These are phyloP conservation scores for Phytophthora agathidicida DNA, from an alignment of 352 stramenopile genomes.

Conservation along the genomic window DNA sequence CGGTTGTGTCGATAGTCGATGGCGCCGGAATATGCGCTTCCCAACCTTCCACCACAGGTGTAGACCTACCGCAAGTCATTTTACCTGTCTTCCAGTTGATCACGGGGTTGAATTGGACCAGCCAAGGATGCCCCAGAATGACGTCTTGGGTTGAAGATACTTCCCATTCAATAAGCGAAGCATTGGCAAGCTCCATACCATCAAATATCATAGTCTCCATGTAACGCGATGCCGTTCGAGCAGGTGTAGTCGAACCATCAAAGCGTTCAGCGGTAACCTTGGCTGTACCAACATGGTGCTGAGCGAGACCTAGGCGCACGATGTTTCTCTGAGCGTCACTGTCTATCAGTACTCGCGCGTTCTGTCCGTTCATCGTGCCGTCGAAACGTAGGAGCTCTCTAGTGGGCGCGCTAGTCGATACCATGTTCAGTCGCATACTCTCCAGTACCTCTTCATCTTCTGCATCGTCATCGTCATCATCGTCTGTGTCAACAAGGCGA, in stretches of 20 bases:
- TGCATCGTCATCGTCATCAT: background rate
- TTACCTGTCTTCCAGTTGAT: background rate
- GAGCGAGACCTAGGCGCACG: constrained; percentile 2
- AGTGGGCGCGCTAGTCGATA: background rate
- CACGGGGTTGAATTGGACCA: background rate
- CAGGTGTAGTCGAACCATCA: constrained; percentile 1
- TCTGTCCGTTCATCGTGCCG: background rate
- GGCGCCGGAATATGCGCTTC: too few species aligned
- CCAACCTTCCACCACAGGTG: background rate
- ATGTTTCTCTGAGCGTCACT: constrained; percentile 6
- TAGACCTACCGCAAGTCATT: background rate
- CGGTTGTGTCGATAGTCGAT: too few species aligned
- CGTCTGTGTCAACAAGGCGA: background rate
- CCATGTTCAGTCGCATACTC: background rate
- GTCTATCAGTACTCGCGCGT: constrained; percentile 4
- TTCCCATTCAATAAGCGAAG: background rate
- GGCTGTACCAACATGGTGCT: background rate
- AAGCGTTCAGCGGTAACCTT: constrained; percentile 6
- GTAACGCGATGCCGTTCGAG: background rate
- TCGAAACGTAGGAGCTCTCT: background rate
- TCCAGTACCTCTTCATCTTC: background rate
- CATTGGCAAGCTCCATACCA: background rate
- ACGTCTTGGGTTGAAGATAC: constrained; percentile 1
- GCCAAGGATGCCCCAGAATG: constrained; percentile 7
- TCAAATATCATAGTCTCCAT: background rate